phyloP scores from a whole-genome alignment of 306 rosid genomes.

The Quercus mongolica region DNA sequence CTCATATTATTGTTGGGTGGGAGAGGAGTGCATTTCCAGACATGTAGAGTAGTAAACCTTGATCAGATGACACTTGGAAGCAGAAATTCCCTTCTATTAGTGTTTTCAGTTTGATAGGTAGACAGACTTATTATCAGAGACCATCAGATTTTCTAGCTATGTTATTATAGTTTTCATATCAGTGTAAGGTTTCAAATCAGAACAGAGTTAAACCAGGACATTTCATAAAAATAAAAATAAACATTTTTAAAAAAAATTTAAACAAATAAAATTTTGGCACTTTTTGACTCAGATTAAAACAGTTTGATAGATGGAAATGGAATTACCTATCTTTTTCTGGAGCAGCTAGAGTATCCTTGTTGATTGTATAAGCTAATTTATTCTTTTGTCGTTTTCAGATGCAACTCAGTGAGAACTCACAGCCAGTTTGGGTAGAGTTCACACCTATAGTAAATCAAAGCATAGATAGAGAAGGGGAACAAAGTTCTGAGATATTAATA shows the following conservation, averaged over 20 bases:
- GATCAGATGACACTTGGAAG: neutral
- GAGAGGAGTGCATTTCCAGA: neutral
- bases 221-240: no score
- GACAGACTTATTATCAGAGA: neutral
- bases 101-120: neutral
- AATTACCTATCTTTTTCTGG: neutral
- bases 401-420: slow-evolving; percentile 68
- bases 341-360: neutral
- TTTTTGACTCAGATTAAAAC: neutral
- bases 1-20: neutral
- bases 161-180: neutral
- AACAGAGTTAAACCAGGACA: neutral
- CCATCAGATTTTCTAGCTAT: neutral
- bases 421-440: slow-evolving; percentile 66
- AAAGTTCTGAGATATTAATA: slow-evolving; percentile 32
- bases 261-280: neutral
- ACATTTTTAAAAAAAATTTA: neutral
- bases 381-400: slow-evolving; percentile 42
- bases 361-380: neutral
- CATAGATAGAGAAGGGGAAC: slow-evolving; percentile 36
- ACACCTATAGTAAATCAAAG: slow-evolving; percentile 43
- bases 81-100: neutral
- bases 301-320: neutral
- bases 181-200: neutral
- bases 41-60: neutral